Evolutionary conservation across 768 basidiomycete species (phyloP).

Genomic region (Boletus edulis): DNA sequence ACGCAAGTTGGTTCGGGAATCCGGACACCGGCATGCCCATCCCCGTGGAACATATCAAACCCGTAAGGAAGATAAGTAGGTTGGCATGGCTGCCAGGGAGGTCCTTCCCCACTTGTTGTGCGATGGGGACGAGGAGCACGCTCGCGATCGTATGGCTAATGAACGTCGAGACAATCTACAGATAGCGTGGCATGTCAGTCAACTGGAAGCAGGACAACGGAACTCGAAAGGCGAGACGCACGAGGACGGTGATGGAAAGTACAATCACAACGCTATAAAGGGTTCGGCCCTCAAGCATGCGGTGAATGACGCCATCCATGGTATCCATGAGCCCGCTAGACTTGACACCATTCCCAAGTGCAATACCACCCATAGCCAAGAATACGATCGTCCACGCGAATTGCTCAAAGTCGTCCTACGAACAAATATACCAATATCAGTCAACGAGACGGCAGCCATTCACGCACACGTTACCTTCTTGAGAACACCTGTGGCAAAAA

Average conservation of each 20-base stretch:
- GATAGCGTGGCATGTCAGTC: not conserved
- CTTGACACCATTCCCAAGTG: slow-evolving; percentile 89
- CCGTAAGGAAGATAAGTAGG: slow-evolving; percentile 91
- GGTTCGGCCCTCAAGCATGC: slow-evolving; percentile 56
- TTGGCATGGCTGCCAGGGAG: slow-evolving; percentile 68
- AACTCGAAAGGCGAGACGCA: slow-evolving; percentile 30
- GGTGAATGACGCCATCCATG: slow-evolving; percentile 62
- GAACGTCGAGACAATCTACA: slow-evolving; percentile 82
- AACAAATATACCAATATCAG: not conserved
- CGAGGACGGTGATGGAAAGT: slow-evolving; percentile 67
- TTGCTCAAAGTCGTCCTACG: slow-evolving; percentile 90
- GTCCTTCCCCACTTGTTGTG: slow-evolving; percentile 81
- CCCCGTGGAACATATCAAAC: slow-evolving; percentile 87
- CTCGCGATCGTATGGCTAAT: slow-evolving; percentile 98
- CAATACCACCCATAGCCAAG: slow-evolving; percentile 97
- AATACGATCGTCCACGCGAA: slow-evolving; percentile 95
- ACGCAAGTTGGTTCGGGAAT: slow-evolving; percentile 99
- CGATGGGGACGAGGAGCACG: slow-evolving; percentile 95
- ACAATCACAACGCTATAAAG: slow-evolving; percentile 72
- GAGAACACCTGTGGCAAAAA: slow-evolving; percentile 90
- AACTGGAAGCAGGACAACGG: not conserved
- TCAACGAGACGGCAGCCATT: not conserved
- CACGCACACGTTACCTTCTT: slow-evolving; percentile 66
- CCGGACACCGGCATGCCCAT: slow-evolving; percentile 99
- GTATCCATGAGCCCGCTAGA: slow-evolving; percentile 85